Base-by-base conservation (phyloP, 2,329 filamentous ascomycete species). In the Scolecobasidium constrictum region DNA sequence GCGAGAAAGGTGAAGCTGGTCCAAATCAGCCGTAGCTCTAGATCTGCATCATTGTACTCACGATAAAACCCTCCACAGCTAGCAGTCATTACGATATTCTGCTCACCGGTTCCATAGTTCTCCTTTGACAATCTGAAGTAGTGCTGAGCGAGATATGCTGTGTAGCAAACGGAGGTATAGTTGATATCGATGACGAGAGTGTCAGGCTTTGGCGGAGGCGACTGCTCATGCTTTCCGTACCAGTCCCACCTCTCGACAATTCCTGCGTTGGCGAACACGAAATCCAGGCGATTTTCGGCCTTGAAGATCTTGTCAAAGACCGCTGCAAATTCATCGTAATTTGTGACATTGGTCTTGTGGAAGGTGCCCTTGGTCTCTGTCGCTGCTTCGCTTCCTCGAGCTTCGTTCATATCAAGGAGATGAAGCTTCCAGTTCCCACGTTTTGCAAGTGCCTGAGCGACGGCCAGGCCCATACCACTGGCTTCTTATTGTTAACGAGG, bases 111-210 rank as follows among this genome's bases (percentile, higher is more conserved):
- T 17, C 23, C 22, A n/a, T 26, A 21, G 5, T 13, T 31, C 15
- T 35, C 19, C 33, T 23, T 43, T 5, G 39, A n/a, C 13, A 52
- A 44, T 19, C 57, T 52, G 48, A 68, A 66, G 47, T 67, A 67
- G 47, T 67, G 62, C 41, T 46, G 36, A 60, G 64, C 64, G 3
- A 67, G 58, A 45, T 66, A 63, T 5, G 53, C 55, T 12, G 62
- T 63, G 17, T 57, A 58, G 5, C 64, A 48, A 4, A 63, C 59
- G 0, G 58, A 56, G 28, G 62, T 64, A 13, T 64, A 47, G 46
- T 64, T 56, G 42, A 60, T 50, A 39, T 59, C 53, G 35, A 61
- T 47, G 18, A 45, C 52, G n/a, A 52, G 43, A 40, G 52, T 51
- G 22, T 53, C 52, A 2, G 53, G 56, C 44, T 52, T 49, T 3